Evolutionary conservation across 306 rosid species (phyloP).

Genomic region (Rosa chinensis): DNA sequence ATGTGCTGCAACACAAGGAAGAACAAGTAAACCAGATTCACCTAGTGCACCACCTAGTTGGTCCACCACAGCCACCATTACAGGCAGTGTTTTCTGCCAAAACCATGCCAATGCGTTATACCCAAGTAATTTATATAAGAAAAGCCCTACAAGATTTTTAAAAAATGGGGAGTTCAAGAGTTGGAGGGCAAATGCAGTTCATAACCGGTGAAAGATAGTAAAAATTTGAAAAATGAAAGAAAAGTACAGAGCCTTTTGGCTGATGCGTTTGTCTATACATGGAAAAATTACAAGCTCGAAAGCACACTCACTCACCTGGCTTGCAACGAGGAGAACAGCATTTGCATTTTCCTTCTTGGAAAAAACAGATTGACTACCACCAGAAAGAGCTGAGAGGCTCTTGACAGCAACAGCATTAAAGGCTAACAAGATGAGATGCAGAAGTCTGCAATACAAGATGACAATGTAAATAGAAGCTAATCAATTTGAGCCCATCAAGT

Average conservation of each 20-base stretch:
- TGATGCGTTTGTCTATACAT: neutral
- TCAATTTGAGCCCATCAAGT: neutral
- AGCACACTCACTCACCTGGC: constrained; percentile 56
- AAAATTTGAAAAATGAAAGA: neutral
- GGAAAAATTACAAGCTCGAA: neutral
- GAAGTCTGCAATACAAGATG: constrained; percentile 55
- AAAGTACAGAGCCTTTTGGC: neutral
- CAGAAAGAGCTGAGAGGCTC: constrained; percentile 57
- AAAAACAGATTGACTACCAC: constrained; percentile 62
- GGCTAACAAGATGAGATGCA: constrained; percentile 65
- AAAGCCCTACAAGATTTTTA: neutral
- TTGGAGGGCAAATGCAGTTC: neutral
- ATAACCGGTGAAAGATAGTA: neutral
- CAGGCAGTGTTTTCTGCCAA: constrained; percentile 88
- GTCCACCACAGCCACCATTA: constrained; percentile 91
- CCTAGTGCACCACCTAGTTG: constrained; percentile 83
- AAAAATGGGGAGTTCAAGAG: neutral
- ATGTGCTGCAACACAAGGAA: constrained; percentile 96
- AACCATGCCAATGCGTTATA: constrained; percentile 14
- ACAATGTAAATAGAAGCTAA: constrained; percentile 7
- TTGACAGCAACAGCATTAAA: constrained; percentile 52
- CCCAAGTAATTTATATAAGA: neutral
- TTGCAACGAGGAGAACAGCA: constrained; percentile 71
- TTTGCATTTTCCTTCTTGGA: constrained; percentile 56
- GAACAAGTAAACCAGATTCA: constrained; percentile 83